Evolutionary conservation across 805 yeast species (phyloP), one percentile per base, ranked within the genome.

Genomic region (Hanseniaspora singularis): DNA sequence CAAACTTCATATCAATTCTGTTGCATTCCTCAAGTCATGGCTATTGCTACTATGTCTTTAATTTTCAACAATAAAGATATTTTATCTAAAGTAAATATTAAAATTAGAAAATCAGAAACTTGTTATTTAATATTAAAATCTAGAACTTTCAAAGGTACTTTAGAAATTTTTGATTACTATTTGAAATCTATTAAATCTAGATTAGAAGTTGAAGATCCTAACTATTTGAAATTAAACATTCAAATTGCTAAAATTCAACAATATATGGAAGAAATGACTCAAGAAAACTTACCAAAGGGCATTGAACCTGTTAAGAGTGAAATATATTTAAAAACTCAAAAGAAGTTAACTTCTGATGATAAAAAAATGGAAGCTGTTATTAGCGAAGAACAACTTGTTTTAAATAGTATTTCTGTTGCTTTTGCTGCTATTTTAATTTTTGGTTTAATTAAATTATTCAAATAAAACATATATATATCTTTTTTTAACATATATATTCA

Each of bases 21-120:
- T 68, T 85, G 96, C 10, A 92, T 92, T 59, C 99, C 99, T 16
- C 99, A 92, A 67, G 96, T 89, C 16, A 92, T 92, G 98, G 96
- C 97, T 31, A 82, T 92, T 62, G 96, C 98, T 14, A 86, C 97
- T 1, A 71, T 92, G 55, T 86, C 89, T 19, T 69, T 79, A 44
- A 81, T 92, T 28, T 88, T 81, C 72, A 78, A 81, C 59, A 92
- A 92, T 66, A 79, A 81, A 3, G 58, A 67, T 3, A 81, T 89
- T 2, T 74, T 89, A 58, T 72, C 77, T 38, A 61, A 64, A 32
- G 41, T n/a, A 8, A 77, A 83, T 59, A 82, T 89, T 53, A 92
- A 92, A 69, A 81, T 92, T 62, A 75, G 96, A 65, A 86, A 85
- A 66, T 95, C 96, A 11, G 76, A 81, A 28, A 81, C 97, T 0